phyloP scores from a whole-genome alignment of 2,329 filamentous ascomycete genomes.

The Stylonectria norvegica region DNA sequence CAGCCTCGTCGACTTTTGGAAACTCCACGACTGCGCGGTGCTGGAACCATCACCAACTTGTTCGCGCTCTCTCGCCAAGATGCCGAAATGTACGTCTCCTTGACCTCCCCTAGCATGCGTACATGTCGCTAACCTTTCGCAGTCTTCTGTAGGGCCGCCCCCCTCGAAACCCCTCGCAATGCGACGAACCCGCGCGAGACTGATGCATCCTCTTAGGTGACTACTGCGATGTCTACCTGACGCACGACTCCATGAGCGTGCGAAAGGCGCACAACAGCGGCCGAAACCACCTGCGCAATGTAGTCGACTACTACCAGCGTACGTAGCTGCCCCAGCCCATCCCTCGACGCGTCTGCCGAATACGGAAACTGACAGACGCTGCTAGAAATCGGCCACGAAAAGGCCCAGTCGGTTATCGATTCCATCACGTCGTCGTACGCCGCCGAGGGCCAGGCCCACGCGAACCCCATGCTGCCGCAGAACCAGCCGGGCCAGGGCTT shows the following conservation, averaged over 20 bases:
- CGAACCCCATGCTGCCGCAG: conserved; percentile 77
- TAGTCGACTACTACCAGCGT: conserved; percentile 98
- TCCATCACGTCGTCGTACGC: conserved; percentile 95
- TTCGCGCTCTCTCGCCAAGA: conserved; percentile 48
- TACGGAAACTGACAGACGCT: conserved; percentile 5
- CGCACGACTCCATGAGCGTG: conserved; percentile 99
- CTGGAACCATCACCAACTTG: not conserved
- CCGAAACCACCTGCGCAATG: conserved; percentile 94
- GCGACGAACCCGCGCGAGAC: conserved; percentile 11
- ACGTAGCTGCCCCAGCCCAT: conserved; percentile 26
- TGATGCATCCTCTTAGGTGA: conserved; percentile 56
- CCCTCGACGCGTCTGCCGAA: conserved; percentile 1
- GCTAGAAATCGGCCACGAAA: conserved; percentile 93
- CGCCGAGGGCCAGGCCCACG: conserved; percentile 82
- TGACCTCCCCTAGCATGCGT: conserved; percentile 6
- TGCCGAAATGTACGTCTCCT: conserved; percentile 78
- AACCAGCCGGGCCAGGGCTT: conserved; percentile 58
- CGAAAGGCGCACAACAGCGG: conserved; percentile 98
- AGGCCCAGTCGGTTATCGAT: conserved; percentile 97
- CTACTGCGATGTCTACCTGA: conserved; percentile 99
- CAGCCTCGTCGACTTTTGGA: conserved; percentile 28
- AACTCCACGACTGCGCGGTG: conserved; percentile 14
- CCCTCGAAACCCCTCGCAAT: conserved; percentile 9
- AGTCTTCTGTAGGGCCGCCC: conserved; percentile 23
- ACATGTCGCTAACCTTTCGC: conserved; percentile 35